A percentile compares a stretch with the other conserved stretches of the same genome.
phyloP scores from a whole-genome alignment of 768 basidiomycete species.

The Cystobasidium tubakii region DNA sequence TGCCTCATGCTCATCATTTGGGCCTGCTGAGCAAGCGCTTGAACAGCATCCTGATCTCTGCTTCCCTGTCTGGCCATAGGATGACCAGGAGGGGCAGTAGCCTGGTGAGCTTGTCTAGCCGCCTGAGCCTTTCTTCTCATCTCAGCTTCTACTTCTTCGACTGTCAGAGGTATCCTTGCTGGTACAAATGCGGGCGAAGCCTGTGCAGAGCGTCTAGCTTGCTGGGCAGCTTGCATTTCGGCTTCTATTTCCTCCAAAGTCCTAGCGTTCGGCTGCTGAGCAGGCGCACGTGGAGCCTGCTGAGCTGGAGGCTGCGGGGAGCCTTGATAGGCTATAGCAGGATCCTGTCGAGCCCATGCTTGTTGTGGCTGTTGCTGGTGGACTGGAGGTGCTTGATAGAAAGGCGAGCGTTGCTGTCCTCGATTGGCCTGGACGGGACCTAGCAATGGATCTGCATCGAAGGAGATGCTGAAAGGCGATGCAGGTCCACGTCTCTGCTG shows the following conservation, averaged over 20 bases:
- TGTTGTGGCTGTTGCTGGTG: conserved; percentile 47
- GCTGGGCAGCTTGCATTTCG: conserved; percentile 42
- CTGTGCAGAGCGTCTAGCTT: not conserved
- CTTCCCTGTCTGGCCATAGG: not conserved
- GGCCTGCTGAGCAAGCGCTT: conserved; percentile 34
- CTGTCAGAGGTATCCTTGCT: conserved; percentile 37
- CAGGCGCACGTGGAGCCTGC: not conserved
- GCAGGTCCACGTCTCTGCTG: not conserved
- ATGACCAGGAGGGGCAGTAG: not conserved
- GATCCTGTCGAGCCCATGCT: conserved; percentile 26
- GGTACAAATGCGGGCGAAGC: not conserved
- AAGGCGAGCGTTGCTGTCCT: conserved; percentile 11
- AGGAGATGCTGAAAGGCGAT: conserved; percentile 30
- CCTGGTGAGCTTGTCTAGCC: not conserved
- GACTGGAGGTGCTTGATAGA: conserved; percentile 40
- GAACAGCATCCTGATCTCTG: conserved; percentile 6
- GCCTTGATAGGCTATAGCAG: not conserved
- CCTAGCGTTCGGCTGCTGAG: conserved; percentile 32
- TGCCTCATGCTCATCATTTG: conserved; percentile 26
- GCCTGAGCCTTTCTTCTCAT: conserved; percentile 38
- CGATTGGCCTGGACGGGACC: conserved; percentile 30
- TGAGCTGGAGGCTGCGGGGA: not conserved
- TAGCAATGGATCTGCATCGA: conserved; percentile 36
- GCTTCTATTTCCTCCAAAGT: conserved; percentile 49
- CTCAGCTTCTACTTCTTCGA: conserved; percentile 48